phyloP scores from a whole-genome alignment of 139 green algal species.

The Picochlorum sp. region DNA sequence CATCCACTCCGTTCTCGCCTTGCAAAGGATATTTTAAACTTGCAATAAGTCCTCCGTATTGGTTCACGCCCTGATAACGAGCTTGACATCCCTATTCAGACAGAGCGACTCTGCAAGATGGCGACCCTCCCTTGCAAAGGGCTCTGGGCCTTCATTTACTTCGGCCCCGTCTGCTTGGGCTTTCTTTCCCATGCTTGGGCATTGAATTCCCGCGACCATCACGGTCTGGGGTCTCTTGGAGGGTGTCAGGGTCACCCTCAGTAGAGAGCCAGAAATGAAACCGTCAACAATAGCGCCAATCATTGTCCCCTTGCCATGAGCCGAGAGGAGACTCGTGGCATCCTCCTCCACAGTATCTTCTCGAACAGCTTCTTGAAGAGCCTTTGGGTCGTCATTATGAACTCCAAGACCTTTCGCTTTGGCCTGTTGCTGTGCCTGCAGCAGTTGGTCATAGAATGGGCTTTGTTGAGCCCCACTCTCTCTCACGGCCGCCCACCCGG shows the following conservation, averaged over 20 bases:
- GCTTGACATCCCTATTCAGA: conserved; percentile 57
- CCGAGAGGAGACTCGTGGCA: conserved; percentile 44
- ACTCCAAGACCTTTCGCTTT: conserved; percentile 59
- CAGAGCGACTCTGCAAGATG: conserved; percentile 70
- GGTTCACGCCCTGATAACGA: conserved; percentile 24
- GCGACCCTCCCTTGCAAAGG: conserved; percentile 74
- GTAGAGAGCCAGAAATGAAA: conserved; percentile 62
- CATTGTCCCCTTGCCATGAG: conserved; percentile 65
- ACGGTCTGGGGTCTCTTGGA: conserved; percentile 51
- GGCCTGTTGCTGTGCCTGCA: conserved; percentile 57
- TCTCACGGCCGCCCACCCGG: conserved; percentile 76
- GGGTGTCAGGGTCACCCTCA: conserved; percentile 71
- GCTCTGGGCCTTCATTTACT: conserved; percentile 43
- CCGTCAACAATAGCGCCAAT: conserved; percentile 76
- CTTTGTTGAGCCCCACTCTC: conserved; percentile 46
- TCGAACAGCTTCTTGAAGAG: conserved; percentile 32
- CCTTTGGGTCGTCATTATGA: conserved; percentile 65
- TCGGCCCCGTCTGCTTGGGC: conserved; percentile 1
- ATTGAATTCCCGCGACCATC: conserved; percentile 67
- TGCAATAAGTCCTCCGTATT: conserved; percentile 31
- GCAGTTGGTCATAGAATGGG: conserved; percentile 75
- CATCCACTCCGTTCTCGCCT: not conserved
- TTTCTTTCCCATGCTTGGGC: conserved; percentile 62
- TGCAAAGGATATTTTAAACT: conserved; percentile 16
- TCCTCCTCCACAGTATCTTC: conserved; percentile 32